phyloP scores from a whole-genome alignment of 352 stramenopile genomes.

The Phytopythium helicoides region DNA sequence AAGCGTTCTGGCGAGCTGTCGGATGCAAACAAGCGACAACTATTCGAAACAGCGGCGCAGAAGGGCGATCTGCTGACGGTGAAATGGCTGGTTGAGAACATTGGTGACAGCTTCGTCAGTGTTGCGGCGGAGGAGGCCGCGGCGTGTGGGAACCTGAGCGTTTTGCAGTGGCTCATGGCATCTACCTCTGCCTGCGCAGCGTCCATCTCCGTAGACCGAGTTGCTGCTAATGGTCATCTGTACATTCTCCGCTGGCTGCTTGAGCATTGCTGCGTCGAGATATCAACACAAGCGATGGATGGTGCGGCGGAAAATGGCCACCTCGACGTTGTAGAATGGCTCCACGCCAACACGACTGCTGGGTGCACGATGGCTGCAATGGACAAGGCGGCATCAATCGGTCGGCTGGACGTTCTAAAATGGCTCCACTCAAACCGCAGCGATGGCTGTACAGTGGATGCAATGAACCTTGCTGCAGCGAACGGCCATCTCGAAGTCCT shows the following conservation, averaged over 20 bases:
- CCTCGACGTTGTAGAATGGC: conserved; percentile 14
- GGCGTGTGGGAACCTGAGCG: conserved; percentile 15
- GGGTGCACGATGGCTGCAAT: conserved; percentile 16
- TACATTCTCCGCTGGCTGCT: conserved; percentile 14
- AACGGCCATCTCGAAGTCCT: conserved; percentile 13
- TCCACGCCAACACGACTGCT: conserved; percentile 4
- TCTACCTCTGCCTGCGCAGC: conserved; percentile 10
- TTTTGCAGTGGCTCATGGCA: conserved; percentile 24
- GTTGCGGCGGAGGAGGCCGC: conserved; percentile 12
- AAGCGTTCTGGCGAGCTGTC: conserved; percentile 10
- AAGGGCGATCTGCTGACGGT: conserved; percentile 13
- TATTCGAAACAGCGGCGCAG: conserved; percentile 15
- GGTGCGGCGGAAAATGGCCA: conserved; percentile 13
- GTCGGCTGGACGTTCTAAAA: conserved; percentile 15
- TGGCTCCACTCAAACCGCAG: conserved; percentile 10
- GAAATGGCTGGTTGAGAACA: too few relatives aligned
- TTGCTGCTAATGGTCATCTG: conserved; percentile 9
- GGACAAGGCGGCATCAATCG: conserved; percentile 5
- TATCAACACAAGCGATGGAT: conserved; percentile 16
- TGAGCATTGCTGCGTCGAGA: conserved; percentile 3
- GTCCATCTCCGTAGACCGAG: conserved; percentile 10
- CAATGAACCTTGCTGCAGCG: conserved; percentile 14
- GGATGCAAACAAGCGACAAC: conserved; percentile 7
- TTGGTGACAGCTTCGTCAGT: too few relatives aligned
- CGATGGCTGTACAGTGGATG: too few relatives aligned